Evolutionary conservation across 2,329 filamentous ascomycete genomes (phyloP).

Genomic region (Coleophoma crateriformis): DNA sequence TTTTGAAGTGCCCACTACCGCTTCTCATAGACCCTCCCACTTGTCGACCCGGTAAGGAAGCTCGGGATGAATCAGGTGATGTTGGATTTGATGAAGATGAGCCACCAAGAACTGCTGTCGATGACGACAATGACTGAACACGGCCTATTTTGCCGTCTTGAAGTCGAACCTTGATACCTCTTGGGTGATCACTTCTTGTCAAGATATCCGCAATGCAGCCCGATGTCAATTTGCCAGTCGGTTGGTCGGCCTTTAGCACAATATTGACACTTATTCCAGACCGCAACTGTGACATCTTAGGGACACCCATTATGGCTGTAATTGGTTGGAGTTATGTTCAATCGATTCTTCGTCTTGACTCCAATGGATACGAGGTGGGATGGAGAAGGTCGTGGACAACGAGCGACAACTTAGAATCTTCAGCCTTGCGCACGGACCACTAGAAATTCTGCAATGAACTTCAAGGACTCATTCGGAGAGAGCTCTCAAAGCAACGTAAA

Average conservation of each 20-base stretch:
- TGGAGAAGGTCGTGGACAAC: no score
- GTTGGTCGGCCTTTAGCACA: constrained; percentile 24
- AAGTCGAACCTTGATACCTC: constrained; percentile 26
- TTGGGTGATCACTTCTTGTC: constrained; percentile 23
- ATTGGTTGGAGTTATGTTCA: neutral
- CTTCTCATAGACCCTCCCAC: neutral
- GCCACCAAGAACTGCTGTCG: neutral
- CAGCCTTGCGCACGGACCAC: constrained; percentile 1
- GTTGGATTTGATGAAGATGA: neutral
- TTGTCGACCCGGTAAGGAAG: neutral
- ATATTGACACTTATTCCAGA: constrained; percentile 21
- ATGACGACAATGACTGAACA: constrained; percentile 17
- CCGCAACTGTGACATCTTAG: constrained; percentile 17
- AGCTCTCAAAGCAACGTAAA: no score
- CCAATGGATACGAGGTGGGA: no score
- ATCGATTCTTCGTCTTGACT: no score
- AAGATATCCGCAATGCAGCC: constrained; percentile 22
- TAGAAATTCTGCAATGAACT: neutral
- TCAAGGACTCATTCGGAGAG: no score
- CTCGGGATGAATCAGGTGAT: neutral
- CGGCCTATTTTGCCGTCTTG: constrained; percentile 23
- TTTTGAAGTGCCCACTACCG: neutral
- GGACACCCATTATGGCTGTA: constrained; percentile 8
- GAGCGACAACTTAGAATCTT: no score
- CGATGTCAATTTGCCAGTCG: constrained; percentile 21